Percentiles rank a stretch among this genome's conserved stretches.
phyloP scores from a whole-genome alignment of 2,329 filamentous ascomycete genomes.

The Ascochyta fabae region DNA sequence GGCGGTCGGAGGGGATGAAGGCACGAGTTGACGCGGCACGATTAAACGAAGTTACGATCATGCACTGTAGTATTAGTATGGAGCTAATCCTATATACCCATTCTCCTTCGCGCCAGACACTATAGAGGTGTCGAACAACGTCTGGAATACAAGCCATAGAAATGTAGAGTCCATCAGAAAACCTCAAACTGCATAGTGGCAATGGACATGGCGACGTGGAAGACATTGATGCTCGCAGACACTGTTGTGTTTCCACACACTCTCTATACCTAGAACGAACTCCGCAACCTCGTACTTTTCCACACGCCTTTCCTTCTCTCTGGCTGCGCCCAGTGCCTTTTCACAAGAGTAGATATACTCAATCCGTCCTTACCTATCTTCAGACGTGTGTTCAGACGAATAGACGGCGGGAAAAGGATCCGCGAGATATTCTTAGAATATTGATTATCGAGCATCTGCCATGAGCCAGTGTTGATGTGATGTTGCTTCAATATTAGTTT shows the following conservation, averaged over 20 bases:
- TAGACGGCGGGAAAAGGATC: no score
- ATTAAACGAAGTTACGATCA: conserved; percentile 18
- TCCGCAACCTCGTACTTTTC: conserved; percentile 10
- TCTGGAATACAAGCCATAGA: not conserved
- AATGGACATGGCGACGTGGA: no score
- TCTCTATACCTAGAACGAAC: no score
- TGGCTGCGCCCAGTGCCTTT: not conserved
- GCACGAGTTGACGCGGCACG: conserved; percentile 5
- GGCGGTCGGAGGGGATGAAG: conserved; percentile 22
- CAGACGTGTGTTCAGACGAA: no score
- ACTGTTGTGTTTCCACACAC: no score
- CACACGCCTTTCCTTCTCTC: conserved; percentile 22
- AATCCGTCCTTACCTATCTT: not conserved
- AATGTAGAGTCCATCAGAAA: not conserved
- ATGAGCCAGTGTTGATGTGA: not conserved
- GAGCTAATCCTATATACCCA: conserved; percentile 1
- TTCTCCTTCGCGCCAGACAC: not conserved
- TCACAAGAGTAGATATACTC: not conserved
- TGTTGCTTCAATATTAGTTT: not conserved
- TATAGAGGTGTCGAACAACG: not conserved
- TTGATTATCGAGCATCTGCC: not conserved
- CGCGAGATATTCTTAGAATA: no score
- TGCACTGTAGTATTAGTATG: not conserved
- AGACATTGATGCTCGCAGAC: no score
- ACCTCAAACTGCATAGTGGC: no score